Evolutionary conservation across 2,329 filamentous ascomycete species (phyloP).

Genomic region (Onygenales sp.): DNA sequence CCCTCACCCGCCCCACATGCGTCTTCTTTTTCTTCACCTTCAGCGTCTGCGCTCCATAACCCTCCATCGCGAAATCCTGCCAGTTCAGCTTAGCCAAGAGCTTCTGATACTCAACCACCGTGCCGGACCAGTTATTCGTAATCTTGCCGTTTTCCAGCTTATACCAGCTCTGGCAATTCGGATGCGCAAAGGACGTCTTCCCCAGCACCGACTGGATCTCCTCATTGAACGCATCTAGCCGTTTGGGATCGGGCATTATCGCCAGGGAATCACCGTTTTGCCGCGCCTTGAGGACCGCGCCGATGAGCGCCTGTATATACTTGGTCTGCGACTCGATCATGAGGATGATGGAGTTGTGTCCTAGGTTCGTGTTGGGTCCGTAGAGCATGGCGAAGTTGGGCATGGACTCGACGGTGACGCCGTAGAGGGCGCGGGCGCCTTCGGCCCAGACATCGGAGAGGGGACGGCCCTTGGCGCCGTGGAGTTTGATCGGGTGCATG

Average conservation of each 20-base stretch:
- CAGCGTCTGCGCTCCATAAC: conserved; percentile 11
- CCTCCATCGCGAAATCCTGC: conserved; percentile 18
- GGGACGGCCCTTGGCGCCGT: conserved; percentile 33
- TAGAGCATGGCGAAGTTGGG: conserved; percentile 51
- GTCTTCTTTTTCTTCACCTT: conserved; percentile 4
- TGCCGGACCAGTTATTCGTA: conserved; percentile 49
- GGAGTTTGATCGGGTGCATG: conserved; percentile 47
- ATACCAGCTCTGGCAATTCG: conserved; percentile 48
- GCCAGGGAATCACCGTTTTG: conserved; percentile 31
- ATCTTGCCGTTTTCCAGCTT: conserved; percentile 45
- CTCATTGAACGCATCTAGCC: conserved; percentile 37
- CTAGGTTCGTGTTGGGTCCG: conserved; percentile 49
- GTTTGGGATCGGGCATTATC: conserved; percentile 34
- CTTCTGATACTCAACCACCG: conserved; percentile 48
- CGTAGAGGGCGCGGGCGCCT: conserved; percentile 43
- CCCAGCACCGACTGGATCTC: conserved; percentile 36
- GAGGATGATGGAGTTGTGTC: conserved; percentile 50
- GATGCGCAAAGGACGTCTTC: conserved; percentile 43
- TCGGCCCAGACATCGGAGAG: conserved; percentile 43
- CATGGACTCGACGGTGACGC: conserved; percentile 42
- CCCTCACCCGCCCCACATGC: conserved; percentile 21
- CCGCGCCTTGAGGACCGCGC: conserved; percentile 39
- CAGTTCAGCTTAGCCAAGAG: conserved; percentile 19
- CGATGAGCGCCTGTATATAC: conserved; percentile 44
- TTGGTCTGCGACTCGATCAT: conserved; percentile 52